These are phyloP conservation scores for Verticillium klebahnii DNA, from an alignment of 2,329 filamentous ascomycete genomes.

Conservation along the genomic window DNA sequence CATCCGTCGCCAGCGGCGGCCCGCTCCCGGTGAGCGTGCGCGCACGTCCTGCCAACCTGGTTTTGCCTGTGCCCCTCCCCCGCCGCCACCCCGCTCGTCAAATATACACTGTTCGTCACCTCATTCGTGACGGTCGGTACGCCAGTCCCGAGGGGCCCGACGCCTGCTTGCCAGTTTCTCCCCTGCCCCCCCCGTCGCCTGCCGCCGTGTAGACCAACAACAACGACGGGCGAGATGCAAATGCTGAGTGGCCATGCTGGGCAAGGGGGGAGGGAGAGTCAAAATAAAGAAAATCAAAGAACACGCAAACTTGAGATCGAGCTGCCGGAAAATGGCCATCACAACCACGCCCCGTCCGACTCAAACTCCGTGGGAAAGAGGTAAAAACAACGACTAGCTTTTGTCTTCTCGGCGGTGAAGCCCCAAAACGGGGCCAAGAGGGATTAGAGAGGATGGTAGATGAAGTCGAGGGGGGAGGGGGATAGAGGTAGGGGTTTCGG, in stretches of 20 bases:
- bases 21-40: neutral
- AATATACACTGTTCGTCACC: conserved; percentile 4
- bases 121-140: neutral
- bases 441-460: neutral
- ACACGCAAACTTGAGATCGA: conserved; percentile 20
- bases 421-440: neutral
- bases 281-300: neutral
- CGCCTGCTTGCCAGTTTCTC: neutral
- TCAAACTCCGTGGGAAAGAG: neutral
- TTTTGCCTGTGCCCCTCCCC: neutral
- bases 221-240: conserved; percentile 1
- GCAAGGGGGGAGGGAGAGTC: neutral
- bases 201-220: neutral
- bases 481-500: neutral
- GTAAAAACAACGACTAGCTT: neutral
- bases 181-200: neutral
- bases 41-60: neutral
- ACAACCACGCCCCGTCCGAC: neutral
- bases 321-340: conserved; percentile 19
- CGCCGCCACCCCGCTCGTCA: neutral
- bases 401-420: neutral
- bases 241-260: conserved; percentile 2
- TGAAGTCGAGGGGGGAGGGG: neutral
- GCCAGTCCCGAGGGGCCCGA: neutral
- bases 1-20: neutral